Evolutionary conservation across 345 rosid species (phyloP).

Genomic region (Arabis hirsuta): DNA sequence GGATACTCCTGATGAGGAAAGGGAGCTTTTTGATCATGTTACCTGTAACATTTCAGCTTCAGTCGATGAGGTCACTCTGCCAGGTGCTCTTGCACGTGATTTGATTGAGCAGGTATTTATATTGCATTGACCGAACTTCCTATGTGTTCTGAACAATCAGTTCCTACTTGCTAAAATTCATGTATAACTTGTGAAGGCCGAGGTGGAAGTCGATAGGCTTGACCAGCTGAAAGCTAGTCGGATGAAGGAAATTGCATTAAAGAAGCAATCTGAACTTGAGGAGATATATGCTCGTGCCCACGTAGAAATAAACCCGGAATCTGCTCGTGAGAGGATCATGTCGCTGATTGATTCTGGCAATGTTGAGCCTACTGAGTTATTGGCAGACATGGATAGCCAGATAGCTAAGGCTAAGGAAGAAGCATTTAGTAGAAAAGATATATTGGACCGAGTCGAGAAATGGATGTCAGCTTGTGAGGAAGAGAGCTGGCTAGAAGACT

Average conservation of each 20-base stretch:
- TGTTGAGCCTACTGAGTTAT: slow-evolving; percentile 87
- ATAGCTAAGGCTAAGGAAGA: slow-evolving; percentile 90
- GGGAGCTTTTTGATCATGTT: slow-evolving; percentile 81
- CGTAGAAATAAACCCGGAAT: slow-evolving; percentile 76
- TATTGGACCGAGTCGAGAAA: slow-evolving; percentile 95
- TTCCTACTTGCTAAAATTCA: slow-evolving; percentile 35
- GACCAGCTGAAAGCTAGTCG: slow-evolving; percentile 92
- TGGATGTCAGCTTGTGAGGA: slow-evolving; percentile 99
- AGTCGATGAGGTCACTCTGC: slow-evolving; percentile 83
- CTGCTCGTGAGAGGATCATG: slow-evolving; percentile 92
- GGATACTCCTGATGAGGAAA: slow-evolving; percentile 94
- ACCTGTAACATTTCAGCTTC: slow-evolving; percentile 85
- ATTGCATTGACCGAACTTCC: slow-evolving; percentile 3
- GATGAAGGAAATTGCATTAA: slow-evolving; percentile 97
- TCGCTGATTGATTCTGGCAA: slow-evolving; percentile 79
- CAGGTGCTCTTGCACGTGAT: slow-evolving; percentile 91
- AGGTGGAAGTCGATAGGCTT: slow-evolving; percentile 94
- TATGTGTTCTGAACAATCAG: not conserved
- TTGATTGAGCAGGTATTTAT: slow-evolving; percentile 82
- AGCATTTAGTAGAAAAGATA: slow-evolving; percentile 89
- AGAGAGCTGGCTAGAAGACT: slow-evolving; percentile 99
- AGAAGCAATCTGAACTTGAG: slow-evolving; percentile 91
- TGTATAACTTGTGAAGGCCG: slow-evolving; percentile 58
- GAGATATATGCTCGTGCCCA: slow-evolving; percentile 86
- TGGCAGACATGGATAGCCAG: slow-evolving; percentile 94